Percentiles rank a stretch among this genome's conserved stretches.
Conservation (phyloP, 2,329 filamentous ascomycete genomes). For the Fusarium siculi region DNA sequence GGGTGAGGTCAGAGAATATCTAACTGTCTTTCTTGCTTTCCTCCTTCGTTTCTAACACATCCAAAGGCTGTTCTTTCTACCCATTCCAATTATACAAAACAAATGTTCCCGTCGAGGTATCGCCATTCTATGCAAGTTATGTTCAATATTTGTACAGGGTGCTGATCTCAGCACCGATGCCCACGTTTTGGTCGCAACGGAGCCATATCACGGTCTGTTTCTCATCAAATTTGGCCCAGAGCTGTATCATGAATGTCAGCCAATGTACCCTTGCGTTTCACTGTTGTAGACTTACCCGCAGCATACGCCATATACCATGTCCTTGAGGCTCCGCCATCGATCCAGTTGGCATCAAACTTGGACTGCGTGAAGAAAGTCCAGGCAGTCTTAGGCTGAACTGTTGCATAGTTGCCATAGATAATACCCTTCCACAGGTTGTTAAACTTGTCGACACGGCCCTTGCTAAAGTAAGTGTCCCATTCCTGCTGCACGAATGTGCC, state of each 20-base stretch:
- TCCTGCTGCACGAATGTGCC: constrained; percentile 80
- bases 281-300: constrained; percentile 68
- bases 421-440: constrained; percentile 87
- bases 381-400: constrained; percentile 75
- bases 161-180: constrained; percentile 8
- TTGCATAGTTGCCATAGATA: constrained; percentile 82
- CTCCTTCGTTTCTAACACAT: constrained; percentile 10
- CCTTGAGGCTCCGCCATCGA: constrained; percentile 84
- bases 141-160: constrained; percentile 28
- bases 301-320: constrained; percentile 88
- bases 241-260: constrained; percentile 35
- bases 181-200: background rate
- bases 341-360: constrained; percentile 73
- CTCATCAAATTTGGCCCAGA: constrained; percentile 33
- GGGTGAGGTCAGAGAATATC: constrained; percentile 26
- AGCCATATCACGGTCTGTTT: background rate
- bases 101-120: constrained; percentile 33
- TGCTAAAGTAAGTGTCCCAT: constrained; percentile 82
- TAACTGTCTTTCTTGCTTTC: constrained; percentile 5
- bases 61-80: constrained; percentile 3
- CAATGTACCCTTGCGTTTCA: background rate
- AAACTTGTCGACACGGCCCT: constrained; percentile 71
- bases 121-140: constrained; percentile 22
- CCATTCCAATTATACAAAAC: constrained; percentile 31
- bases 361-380: constrained; percentile 79